A percentile compares a stretch with the other conserved stretches of the same genome.
Conservation (phyloP, 2,329 filamentous ascomycete genomes). For the Hymenoscyphus infarciens region DNA sequence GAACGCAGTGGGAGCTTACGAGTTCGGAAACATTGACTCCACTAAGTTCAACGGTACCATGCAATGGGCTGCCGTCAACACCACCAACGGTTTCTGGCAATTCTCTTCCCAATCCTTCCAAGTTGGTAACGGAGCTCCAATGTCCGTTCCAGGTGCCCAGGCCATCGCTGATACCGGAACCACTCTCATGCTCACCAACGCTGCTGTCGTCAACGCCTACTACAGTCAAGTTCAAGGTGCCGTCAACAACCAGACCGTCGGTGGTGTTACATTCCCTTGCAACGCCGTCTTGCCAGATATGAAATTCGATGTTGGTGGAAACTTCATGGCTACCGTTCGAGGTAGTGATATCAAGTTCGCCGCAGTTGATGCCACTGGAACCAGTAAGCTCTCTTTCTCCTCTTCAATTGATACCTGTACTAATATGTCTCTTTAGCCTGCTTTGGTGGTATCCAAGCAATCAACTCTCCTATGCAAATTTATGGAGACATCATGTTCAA, state of each 20-base stretch:
- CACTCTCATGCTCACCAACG: slow-evolving; percentile 40
- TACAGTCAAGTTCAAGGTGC: slow-evolving; percentile 39
- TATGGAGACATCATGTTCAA: slow-evolving; percentile 62
- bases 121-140: slow-evolving; percentile 49
- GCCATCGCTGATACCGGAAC: slow-evolving; percentile 45
- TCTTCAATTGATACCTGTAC: slow-evolving; percentile 3
- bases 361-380: slow-evolving; percentile 40
- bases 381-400: slow-evolving; percentile 42
- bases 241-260: slow-evolving; percentile 35
- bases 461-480: slow-evolving; percentile 54
- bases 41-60: slow-evolving; percentile 52
- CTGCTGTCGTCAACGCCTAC: slow-evolving; percentile 39
- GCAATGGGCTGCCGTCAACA: slow-evolving; percentile 48
- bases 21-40: slow-evolving; percentile 54
- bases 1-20: slow-evolving; percentile 46
- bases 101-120: slow-evolving; percentile 49
- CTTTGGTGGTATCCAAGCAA: slow-evolving; percentile 65
- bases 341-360: slow-evolving; percentile 51
- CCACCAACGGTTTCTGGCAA: slow-evolving; percentile 52
- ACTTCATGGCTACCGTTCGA: slow-evolving; percentile 44
- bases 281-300: slow-evolving; percentile 36
- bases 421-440: slow-evolving; percentile 43
- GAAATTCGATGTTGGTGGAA: slow-evolving; percentile 38
- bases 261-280: slow-evolving; percentile 40
- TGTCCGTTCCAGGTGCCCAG: slow-evolving; percentile 53